A percentile compares a stretch with the other conserved stretches of the same genome.
phyloP scores from a whole-genome alignment of 345 rosid species.

The Rhodomyrtus tomentosa region DNA sequence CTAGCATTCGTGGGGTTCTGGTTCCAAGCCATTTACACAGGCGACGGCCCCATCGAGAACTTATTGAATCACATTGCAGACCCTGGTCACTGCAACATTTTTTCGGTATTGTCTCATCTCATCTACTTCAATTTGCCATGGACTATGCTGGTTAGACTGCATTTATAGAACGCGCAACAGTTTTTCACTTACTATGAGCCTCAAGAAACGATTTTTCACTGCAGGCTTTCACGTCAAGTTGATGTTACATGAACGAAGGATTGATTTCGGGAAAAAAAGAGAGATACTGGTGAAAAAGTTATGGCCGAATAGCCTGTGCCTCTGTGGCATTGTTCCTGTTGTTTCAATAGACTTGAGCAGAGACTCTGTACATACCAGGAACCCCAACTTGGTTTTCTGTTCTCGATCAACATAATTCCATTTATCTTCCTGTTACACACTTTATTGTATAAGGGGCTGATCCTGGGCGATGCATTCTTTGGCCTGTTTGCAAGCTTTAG shows the following conservation, averaged over 20 bases:
- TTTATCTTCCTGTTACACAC: neutral
- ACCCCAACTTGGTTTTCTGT: neutral
- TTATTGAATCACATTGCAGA: slow-evolving; percentile 85
- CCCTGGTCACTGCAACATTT: slow-evolving; percentile 90
- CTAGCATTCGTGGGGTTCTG: slow-evolving; percentile 79
- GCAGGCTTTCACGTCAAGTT: slow-evolving; percentile 59
- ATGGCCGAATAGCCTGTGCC: neutral
- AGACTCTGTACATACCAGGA: neutral
- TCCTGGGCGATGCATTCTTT: neutral
- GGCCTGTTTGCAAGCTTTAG: neutral
- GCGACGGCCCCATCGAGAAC: slow-evolving; percentile 65
- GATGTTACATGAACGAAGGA: neutral
- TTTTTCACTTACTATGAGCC: neutral
- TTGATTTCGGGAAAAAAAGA: neutral
- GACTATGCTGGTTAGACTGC: neutral
- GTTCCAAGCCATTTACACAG: slow-evolving; percentile 76
- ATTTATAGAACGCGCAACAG: neutral
- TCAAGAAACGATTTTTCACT: neutral
- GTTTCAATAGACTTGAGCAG: neutral
- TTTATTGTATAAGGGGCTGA: neutral
- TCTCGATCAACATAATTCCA: neutral
- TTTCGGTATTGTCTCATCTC: slow-evolving; percentile 39
- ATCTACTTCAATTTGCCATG: neutral
- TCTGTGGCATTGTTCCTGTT: neutral
- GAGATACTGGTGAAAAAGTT: neutral